phyloP scores from a whole-genome alignment of 495 filamentous ascomycete genomes.

The Aspergillus haitiensis region DNA sequence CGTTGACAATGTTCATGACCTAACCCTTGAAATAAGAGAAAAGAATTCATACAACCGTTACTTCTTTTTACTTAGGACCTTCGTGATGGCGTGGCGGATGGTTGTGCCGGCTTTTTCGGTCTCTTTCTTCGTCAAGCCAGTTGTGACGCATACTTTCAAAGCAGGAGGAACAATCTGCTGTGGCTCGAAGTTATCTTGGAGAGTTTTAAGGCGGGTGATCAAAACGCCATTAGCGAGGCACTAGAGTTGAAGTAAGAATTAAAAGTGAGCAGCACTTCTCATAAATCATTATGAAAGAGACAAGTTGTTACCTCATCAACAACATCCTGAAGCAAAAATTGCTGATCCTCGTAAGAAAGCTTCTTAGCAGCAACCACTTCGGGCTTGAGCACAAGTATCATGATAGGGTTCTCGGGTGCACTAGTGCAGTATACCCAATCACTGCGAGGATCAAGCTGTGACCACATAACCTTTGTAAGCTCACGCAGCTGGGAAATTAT shows the following conservation, averaged over 20 bases:
- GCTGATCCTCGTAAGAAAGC: conserved; percentile 71
- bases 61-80: conserved; percentile 66
- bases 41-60: conserved; percentile 20
- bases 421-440: conserved; percentile 90
- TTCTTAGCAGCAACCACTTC: conserved; percentile 74
- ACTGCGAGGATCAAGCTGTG: conserved; percentile 86
- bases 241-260: conserved; percentile 35
- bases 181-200: conserved; percentile 62
- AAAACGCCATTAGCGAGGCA: conserved; percentile 80
- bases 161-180: conserved; percentile 70
- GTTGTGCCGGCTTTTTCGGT: conserved; percentile 86
- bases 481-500: conserved; percentile 74
- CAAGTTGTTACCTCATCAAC: conserved; percentile 77
- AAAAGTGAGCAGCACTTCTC: conserved; percentile 11
- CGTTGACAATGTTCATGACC: conserved; percentile 23
- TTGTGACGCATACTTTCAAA: conserved; percentile 87
- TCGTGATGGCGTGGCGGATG: conserved; percentile 91
- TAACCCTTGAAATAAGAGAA: not conserved
- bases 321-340: conserved; percentile 80
- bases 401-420: conserved; percentile 78
- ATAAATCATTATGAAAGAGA: not conserved
- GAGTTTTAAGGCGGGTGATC: conserved; percentile 79
- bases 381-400: conserved; percentile 81
- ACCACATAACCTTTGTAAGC: conserved; percentile 75
- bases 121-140: conserved; percentile 86